Percentiles rank a stretch among this genome's conserved stretches.
Evolutionary conservation across 2,329 filamentous ascomycete species (phyloP).

Genomic region (Colletotrichum acutatum): DNA sequence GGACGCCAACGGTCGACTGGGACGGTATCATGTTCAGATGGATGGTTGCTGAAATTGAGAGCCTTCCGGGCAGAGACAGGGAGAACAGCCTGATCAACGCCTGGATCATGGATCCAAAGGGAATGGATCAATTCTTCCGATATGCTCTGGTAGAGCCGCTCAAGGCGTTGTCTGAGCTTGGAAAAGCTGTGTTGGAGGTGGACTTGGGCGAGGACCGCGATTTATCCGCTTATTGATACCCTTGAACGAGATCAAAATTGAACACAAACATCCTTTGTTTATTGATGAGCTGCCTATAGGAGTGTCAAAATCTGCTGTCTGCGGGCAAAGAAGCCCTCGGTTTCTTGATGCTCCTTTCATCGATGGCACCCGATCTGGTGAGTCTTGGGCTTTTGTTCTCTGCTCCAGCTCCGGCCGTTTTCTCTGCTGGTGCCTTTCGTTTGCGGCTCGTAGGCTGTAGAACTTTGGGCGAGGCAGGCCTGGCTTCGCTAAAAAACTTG

Average conservation of each 20-base stretch:
- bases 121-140: constrained; percentile 57
- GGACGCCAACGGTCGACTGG: constrained; percentile 58
- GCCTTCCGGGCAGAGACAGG: constrained; percentile 56
- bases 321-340: background rate
- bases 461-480: background rate
- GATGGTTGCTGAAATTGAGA: constrained; percentile 61
- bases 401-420: background rate
- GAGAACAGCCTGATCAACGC: constrained; percentile 55
- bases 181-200: constrained; percentile 53
- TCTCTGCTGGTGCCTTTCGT: background rate
- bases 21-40: constrained; percentile 56
- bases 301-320: background rate
- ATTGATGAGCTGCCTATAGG: background rate
- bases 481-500: background rate
- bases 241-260: background rate
- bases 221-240: constrained; percentile 18
- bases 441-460: background rate
- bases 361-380: background rate
- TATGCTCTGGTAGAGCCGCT: constrained; percentile 61
- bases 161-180: constrained; percentile 57
- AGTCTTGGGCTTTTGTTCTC: background rate
- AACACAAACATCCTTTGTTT: background rate
- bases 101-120: constrained; percentile 56
- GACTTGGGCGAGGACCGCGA: constrained; percentile 48
- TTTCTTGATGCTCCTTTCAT: constrained; percentile 3